Evolutionary conservation across 1,284 basidiomycete genomes (phyloP).

Genomic region (Ceratobasidium sp.): DNA sequence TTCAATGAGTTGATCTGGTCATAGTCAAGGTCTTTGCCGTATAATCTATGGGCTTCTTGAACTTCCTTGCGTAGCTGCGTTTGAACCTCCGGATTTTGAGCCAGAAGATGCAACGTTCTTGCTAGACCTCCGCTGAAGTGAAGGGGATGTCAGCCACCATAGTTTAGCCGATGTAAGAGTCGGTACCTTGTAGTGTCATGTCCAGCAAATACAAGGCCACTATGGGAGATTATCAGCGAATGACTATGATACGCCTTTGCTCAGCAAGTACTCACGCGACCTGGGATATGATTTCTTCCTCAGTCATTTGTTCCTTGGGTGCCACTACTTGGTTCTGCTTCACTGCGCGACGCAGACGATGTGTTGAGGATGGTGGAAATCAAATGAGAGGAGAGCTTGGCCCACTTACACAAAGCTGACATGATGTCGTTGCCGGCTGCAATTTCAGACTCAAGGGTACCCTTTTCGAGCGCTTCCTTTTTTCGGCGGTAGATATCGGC

Average conservation of each 20-base stretch:
- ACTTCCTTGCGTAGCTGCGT: not conserved
- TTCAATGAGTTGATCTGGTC: not conserved
- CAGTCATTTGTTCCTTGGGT: not conserved
- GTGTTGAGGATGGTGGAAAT: too few relatives aligned
- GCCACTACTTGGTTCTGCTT: not conserved
- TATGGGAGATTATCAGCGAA: not conserved
- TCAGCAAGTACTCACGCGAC: not conserved
- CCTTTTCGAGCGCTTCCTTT: not conserved
- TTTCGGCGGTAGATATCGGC: not conserved
- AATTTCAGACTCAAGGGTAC: not conserved
- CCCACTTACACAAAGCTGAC: not conserved
- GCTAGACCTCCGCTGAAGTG: not conserved
- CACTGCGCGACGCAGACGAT: not conserved
- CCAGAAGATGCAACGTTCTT: not conserved
- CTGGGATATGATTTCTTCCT: not conserved
- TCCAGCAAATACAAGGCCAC: not conserved
- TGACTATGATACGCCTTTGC: not conserved
- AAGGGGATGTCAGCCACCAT: not conserved
- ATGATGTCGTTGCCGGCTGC: not conserved
- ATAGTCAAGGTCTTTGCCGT: not conserved
- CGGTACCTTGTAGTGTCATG: not conserved
- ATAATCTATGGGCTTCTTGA: not conserved
- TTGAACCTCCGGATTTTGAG: not conserved
- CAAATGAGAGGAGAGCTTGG: too few relatives aligned
- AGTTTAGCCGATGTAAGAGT: not conserved